Evolutionary conservation across 2,329 filamentous ascomycete species (phyloP), one percentile per base, ranked within the genome.

Genomic region (Colletotrichum tofieldiae): DNA sequence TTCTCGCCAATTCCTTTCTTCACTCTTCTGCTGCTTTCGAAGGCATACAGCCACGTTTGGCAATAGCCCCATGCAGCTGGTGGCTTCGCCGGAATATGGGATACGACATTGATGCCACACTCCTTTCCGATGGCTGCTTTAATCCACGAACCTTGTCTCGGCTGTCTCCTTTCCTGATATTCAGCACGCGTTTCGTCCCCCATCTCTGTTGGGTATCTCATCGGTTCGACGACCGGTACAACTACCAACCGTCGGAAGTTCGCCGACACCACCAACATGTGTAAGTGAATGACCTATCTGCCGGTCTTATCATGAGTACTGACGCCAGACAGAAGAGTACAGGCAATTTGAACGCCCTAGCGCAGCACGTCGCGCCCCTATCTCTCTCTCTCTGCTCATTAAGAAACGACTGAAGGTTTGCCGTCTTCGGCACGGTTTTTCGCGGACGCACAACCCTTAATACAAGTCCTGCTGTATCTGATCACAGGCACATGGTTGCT

Each of bases 181-280:
- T 39, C 52, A 39, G 20, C 32, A 37, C 32, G 52, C n/a, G n/a
- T 35, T 39, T 56, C 20, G 20, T 56, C 52, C 16, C 52, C 52
- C 52, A 56, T 39, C 35, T 56, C 64, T 62, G 64, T 71, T 55
- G 56, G 43, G 68, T 67, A 63, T 35, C 26, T 56, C 35, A 59
- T 37, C 16, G 59, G 29, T 49, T 59, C 12, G 39, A 35, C 29
- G 52, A 49, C 66, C 37, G 45, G 49, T 39, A 49, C 52, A 59
- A 39, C 59, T 35, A 60, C 43, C 65, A 37, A 32, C n/a, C 51
- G 65, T 62, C 18, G 8, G 5, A 58, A n/a, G 16, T 37, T 47
- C 14, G 37, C 43, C 56, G 5, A 20, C 26, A 20, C 11, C 9
- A 32, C 69, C 49, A 69, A 69, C 64, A 54, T 69, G 69, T 72